Percentiles rank a stretch among this genome's conserved stretches.
Conservation (phyloP, 306 rosid genomes). For the Lathyrus aphaca region DNA sequence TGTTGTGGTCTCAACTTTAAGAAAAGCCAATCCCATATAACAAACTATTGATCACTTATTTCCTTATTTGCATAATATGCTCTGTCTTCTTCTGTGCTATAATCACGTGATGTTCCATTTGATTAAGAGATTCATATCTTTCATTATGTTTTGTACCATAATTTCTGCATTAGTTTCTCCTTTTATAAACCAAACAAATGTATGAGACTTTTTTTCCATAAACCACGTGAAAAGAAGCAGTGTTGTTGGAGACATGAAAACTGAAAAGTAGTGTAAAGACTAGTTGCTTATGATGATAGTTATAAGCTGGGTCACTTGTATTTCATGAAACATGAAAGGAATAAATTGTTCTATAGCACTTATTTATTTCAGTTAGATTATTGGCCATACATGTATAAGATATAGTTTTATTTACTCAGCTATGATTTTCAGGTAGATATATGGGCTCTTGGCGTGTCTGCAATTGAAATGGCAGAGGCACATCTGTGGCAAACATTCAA, state of each 20-base stretch:
- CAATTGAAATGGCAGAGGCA: slow-evolving; percentile 99
- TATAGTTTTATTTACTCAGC: slow-evolving; percentile 30
- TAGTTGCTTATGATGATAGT: background rate
- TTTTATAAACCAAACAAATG: background rate
- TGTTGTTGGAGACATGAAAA: background rate
- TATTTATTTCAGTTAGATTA: no score
- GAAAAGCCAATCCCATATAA: background rate
- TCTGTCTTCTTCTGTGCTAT: background rate
- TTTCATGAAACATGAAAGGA: no score
- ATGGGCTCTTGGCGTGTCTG: slow-evolving; percentile 99
- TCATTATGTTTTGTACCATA: background rate
- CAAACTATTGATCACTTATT: background rate
- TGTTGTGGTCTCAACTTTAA: background rate
- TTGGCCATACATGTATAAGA: slow-evolving; percentile 10
- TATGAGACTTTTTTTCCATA: background rate
- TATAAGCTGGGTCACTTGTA: background rate
- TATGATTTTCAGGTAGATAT: slow-evolving; percentile 81
- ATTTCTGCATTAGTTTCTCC: background rate
- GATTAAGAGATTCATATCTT: background rate
- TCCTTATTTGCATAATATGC: background rate
- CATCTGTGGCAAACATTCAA: slow-evolving; percentile 28
- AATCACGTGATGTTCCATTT: background rate
- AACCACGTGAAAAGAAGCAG: background rate
- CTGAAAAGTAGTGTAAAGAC: background rate
- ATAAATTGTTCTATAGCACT: no score